Evolutionary conservation across 371 early-diverging fungal species (phyloP).

Genomic region (Mortierella polycephala): DNA sequence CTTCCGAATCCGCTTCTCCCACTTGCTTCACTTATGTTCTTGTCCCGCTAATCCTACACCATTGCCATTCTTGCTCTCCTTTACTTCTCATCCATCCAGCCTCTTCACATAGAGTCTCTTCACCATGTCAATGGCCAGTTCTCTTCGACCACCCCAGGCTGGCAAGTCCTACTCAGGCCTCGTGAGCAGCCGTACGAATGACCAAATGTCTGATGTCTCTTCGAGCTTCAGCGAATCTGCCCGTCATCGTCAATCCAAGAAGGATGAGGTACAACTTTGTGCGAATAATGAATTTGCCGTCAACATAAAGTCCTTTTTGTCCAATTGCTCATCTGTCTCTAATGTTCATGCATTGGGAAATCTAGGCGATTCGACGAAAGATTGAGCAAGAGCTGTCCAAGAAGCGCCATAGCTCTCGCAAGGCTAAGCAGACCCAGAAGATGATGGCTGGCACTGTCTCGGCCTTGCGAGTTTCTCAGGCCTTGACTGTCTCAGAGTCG

Average conservation of each 20-base stretch:
- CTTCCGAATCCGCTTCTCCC: not conserved
- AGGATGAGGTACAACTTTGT: conserved; percentile 57
- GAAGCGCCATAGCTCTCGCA: conserved; percentile 61
- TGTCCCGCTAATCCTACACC: too few species aligned
- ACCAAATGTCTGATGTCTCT: conserved; percentile 54
- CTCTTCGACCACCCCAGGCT: conserved; percentile 53
- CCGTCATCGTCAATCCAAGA: conserved; percentile 60
- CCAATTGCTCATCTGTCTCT: conserved; percentile 2
- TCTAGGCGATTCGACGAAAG: conserved; percentile 79
- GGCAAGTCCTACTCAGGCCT: conserved; percentile 44
- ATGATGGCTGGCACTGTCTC: conserved; percentile 87
- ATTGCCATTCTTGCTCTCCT: not conserved
- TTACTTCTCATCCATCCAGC: not conserved
- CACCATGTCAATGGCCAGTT: conserved; percentile 50
- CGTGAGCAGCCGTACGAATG: conserved; percentile 37
- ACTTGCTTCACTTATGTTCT: not conserved
- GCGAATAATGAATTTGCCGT: not conserved
- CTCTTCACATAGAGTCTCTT: not conserved
- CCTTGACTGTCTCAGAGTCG: conserved; percentile 90
- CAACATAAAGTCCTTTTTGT: not conserved
- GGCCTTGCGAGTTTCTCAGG: conserved; percentile 85
- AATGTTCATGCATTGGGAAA: conserved; percentile 2
- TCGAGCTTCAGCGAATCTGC: conserved; percentile 55
- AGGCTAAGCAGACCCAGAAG: conserved; percentile 57
- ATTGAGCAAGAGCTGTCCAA: conserved; percentile 78